Evolutionary conservation across 768 basidiomycete species (phyloP).

Genomic region (Hebeloma cylindrosporum): DNA sequence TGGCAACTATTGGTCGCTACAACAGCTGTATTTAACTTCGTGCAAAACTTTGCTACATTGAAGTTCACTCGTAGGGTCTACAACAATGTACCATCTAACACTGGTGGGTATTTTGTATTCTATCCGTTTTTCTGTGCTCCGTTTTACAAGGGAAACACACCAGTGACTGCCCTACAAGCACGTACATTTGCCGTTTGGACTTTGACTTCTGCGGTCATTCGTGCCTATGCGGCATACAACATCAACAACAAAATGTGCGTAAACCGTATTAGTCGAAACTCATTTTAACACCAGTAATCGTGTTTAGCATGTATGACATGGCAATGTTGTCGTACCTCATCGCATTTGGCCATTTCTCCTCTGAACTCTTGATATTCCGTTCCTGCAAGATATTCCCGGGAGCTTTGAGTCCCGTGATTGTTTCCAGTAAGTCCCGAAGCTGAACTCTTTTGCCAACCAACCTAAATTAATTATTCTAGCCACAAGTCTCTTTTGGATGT

Average conservation of each 20-base stretch:
- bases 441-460: neutral
- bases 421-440: conserved; percentile 66
- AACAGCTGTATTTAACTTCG: conserved; percentile 80
- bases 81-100: conserved; percentile 40
- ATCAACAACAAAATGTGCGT: conserved; percentile 79
- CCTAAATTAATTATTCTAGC: conserved; percentile 15
- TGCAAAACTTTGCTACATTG: conserved; percentile 79
- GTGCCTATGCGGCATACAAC: conserved; percentile 87
- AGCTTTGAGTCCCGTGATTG: conserved; percentile 73
- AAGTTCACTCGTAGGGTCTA: conserved; percentile 81
- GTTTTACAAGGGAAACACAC: conserved; percentile 2
- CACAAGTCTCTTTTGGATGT: conserved; percentile 83
- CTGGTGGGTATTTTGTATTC: conserved; percentile 30
- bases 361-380: conserved; percentile 82
- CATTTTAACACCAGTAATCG: conserved; percentile 11
- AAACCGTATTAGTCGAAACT: conserved; percentile 6
- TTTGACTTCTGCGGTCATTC: conserved; percentile 76
- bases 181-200: conserved; percentile 94
- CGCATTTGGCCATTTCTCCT: conserved; percentile 86
- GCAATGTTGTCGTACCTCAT: conserved; percentile 85
- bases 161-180: conserved; percentile 86
- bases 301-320: conserved; percentile 83
- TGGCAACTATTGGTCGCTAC: conserved; percentile 86
- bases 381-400: conserved; percentile 63
- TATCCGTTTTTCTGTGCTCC: neutral